phyloP scores from a whole-genome alignment of 2,329 filamentous ascomycete genomes.

The Apiospora marii region DNA sequence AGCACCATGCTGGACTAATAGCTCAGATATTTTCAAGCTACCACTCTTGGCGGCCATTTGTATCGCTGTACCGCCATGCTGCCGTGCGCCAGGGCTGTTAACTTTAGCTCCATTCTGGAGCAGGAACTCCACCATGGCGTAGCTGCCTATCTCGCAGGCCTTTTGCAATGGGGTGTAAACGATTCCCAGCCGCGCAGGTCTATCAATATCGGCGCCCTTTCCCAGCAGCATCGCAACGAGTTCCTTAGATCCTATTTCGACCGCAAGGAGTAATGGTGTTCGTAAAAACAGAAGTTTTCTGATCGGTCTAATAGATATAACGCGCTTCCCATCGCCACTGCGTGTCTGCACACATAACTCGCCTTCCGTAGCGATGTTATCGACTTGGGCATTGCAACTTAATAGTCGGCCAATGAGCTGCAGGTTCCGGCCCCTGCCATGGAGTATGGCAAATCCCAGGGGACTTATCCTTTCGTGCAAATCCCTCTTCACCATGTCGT shows the following conservation, averaged over 20 bases:
- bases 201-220: slow-evolving; percentile 28
- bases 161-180: slow-evolving; percentile 31
- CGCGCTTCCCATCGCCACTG: too few relatives aligned
- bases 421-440: not conserved
- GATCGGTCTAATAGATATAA: accelerated
- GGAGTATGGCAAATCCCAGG: not conserved
- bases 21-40: slow-evolving; percentile 27
- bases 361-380: not conserved
- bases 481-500: too few relatives aligned
- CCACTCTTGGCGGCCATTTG: slow-evolving; percentile 32
- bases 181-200: slow-evolving; percentile 14
- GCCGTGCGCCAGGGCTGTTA: slow-evolving; percentile 26
- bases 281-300: not conserved
- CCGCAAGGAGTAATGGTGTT: slow-evolving; percentile 25
- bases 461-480: not conserved
- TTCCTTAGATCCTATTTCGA: slow-evolving; percentile 14
- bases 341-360: not conserved
- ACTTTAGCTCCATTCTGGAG: slow-evolving; percentile 29
- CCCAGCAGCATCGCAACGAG: slow-evolving; percentile 31
- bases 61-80: slow-evolving; percentile 31
- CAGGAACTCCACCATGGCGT: slow-evolving; percentile 28
- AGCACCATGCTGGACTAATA: slow-evolving; percentile 28
- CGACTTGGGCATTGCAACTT: not conserved
- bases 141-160: slow-evolving; percentile 27
- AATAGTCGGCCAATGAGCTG: not conserved